Evolutionary conservation across 441 rosid genomes (phyloP).

Genomic region (Erysimum cheiri): DNA sequence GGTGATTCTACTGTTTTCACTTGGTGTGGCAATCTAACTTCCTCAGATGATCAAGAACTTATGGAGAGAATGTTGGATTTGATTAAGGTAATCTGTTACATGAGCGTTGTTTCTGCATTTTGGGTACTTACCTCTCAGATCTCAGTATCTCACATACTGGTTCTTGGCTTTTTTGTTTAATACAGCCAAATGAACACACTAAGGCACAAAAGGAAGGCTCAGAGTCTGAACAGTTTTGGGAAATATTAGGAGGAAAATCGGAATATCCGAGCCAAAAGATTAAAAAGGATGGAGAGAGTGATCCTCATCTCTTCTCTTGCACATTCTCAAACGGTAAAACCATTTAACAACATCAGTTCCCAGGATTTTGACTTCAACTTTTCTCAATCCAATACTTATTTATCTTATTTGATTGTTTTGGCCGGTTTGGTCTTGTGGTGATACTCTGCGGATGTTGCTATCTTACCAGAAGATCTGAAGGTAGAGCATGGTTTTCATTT

Average conservation of each 20-base stretch:
- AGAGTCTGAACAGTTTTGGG: conserved; percentile 95
- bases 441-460: conserved; percentile 37
- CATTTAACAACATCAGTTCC: conserved; percentile 12
- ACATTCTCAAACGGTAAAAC: conserved; percentile 66
- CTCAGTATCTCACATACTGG: conserved; percentile 14
- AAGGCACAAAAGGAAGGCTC: conserved; percentile 94
- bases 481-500: conserved; percentile 42
- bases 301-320: conserved; percentile 95
- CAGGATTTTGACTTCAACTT: conserved; percentile 17
- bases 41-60: conserved; percentile 80
- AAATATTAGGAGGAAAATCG: conserved; percentile 80
- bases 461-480: conserved; percentile 77
- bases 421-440: conserved; percentile 42
- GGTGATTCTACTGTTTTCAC: conserved; percentile 75
- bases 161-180: conserved; percentile 33
- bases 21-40: conserved; percentile 92
- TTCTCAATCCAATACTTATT: conserved; percentile 14
- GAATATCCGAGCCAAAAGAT: conserved; percentile 86
- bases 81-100: conserved; percentile 66
- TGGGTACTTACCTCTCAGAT: conserved; percentile 17
- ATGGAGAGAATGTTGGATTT: conserved; percentile 91
- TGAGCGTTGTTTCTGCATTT: conserved; percentile 30
- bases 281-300: conserved; percentile 74
- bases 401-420: not conserved
- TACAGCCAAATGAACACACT: conserved; percentile 85